Conservation (phyloP, 441 rosid species). For the Biscutella auriculata region DNA sequence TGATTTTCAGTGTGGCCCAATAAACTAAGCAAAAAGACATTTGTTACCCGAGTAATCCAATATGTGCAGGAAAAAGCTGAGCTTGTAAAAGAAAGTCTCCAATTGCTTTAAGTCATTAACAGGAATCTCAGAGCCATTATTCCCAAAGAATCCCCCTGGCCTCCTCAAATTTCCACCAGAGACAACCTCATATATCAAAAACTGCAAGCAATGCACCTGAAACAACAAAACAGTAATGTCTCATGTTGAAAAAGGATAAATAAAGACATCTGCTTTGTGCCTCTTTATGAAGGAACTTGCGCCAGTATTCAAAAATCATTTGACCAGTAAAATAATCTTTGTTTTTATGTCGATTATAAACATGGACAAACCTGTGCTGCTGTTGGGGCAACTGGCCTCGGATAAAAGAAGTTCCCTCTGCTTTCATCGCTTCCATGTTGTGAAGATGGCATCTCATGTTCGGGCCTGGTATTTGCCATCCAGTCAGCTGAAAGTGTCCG, state of each 20-base stretch:
- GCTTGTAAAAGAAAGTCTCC: slow-evolving; percentile 97
- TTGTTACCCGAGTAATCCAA: slow-evolving; percentile 79
- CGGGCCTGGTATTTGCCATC: slow-evolving; percentile 97
- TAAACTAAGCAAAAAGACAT: background rate
- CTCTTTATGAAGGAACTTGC: too few relatives aligned
- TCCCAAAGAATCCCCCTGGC: slow-evolving; percentile 98
- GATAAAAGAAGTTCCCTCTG: slow-evolving; percentile 71
- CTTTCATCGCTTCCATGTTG: slow-evolving; percentile 82
- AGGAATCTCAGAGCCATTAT: slow-evolving; percentile 96
- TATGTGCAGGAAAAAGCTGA: slow-evolving; percentile 92
- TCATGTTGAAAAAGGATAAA: too few relatives aligned
- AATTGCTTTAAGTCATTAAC: slow-evolving; percentile 84
- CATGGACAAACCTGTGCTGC: slow-evolving; percentile 97
- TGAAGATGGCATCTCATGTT: slow-evolving; percentile 57
- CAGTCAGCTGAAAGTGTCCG: slow-evolving; percentile 99
- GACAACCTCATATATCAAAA: slow-evolving; percentile 91
- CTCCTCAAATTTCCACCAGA: slow-evolving; percentile 99
- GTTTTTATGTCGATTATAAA: too few relatives aligned
- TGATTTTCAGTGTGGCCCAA: background rate
- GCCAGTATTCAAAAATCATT: too few relatives aligned
- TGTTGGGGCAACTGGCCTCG: slow-evolving; percentile 97
- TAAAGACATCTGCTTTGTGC: too few relatives aligned
- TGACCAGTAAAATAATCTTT: too few relatives aligned
- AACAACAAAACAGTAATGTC: slow-evolving; percentile 21
- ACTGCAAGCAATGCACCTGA: slow-evolving; percentile 97